Conservation (phyloP, 305 asterid species). For the Petunia hybrid region DNA sequence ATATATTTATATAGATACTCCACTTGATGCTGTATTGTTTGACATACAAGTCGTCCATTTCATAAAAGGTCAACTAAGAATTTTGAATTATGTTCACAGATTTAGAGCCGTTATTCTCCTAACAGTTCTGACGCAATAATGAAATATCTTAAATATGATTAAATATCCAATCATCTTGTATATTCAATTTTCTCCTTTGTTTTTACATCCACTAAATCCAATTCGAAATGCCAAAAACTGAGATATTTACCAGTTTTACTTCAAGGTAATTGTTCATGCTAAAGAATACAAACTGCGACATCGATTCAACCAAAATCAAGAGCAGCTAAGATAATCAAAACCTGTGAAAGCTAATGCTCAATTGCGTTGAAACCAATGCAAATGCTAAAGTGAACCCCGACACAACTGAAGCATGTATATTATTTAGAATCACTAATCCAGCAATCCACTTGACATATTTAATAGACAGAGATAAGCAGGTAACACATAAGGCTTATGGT, state of each 20-base stretch:
- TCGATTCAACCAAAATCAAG: slow-evolving; percentile 22
- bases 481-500: slow-evolving; percentile 13
- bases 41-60: neutral
- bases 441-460: neutral
- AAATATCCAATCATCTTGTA: neutral
- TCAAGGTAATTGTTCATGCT: slow-evolving; percentile 3
- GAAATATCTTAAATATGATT: neutral
- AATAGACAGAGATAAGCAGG: neutral
- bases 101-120: slow-evolving; percentile 20
- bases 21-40: neutral
- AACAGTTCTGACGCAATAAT: neutral
- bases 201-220: neutral
- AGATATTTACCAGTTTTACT: neutral
- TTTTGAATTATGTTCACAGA: neutral
- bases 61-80: neutral
- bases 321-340: neutral
- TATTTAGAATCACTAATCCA: neutral
- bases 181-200: neutral
- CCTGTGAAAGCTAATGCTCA: neutral
- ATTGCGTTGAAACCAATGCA: neutral
- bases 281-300: slow-evolving; percentile 13
- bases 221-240: neutral
- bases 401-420: neutral
- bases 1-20: neutral
- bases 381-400: neutral